These are phyloP conservation scores for Alopecurus myosuroides DNA, from an alignment of 176 grass and related monocot species.

Conservation along the genomic window DNA sequence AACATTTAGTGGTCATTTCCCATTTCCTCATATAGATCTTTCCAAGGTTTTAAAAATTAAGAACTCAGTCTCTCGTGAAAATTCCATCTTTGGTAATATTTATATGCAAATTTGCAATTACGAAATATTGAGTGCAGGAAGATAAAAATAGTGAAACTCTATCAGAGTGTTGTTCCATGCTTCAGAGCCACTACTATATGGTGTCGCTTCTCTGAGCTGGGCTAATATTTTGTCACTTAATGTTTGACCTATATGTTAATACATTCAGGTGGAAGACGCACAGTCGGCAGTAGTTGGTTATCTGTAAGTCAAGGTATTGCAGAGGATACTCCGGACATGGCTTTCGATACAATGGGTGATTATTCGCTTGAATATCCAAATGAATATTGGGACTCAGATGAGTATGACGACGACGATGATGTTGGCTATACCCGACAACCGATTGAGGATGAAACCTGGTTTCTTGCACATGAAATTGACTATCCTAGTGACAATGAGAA, in stretches of 20 bases:
- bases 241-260: constrained; percentile 8
- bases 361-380: constrained; percentile 87
- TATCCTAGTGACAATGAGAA: constrained; percentile 99
- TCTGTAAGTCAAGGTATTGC: constrained; percentile 97
- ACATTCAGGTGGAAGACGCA: constrained; percentile 67
- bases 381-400: constrained; percentile 99
- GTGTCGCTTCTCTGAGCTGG: not conserved
- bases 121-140: not conserved
- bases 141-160: not conserved
- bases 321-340: constrained; percentile 87
- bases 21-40: constrained; percentile 2
- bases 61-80: not conserved
- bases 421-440: constrained; percentile 94
- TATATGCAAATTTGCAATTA: not conserved
- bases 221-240: not conserved
- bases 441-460: constrained; percentile 98
- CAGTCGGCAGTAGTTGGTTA: constrained; percentile 72
- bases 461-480: constrained; percentile 95
- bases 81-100: not conserved
- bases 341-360: constrained; percentile 78
- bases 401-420: constrained; percentile 93
- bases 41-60: not conserved
- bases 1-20: not conserved
- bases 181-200: not conserved
- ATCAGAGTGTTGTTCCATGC: not conserved